A percentile compares a stretch with the other conserved stretches of the same genome.
Evolutionary conservation across 495 filamentous ascomycete genomes (phyloP).

Genomic region (Podospora anserina): DNA sequence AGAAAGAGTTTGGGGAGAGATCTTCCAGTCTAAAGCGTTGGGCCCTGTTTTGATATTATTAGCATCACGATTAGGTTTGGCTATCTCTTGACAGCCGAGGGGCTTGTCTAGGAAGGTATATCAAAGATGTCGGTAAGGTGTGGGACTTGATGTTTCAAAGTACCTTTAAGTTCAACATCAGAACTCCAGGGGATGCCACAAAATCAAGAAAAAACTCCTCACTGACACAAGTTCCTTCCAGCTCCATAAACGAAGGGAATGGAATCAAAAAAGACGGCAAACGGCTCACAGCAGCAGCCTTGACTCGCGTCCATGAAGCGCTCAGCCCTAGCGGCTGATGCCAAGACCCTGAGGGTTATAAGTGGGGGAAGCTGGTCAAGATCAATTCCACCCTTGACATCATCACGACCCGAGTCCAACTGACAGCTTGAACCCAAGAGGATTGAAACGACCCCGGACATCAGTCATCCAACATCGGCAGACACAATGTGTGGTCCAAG

Average conservation of each 20-base stretch:
- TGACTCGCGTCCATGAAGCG: neutral
- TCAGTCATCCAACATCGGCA: constrained; percentile 3
- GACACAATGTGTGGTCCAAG: constrained; percentile 17
- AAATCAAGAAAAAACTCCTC: too few relatives aligned
- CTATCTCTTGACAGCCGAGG: neutral
- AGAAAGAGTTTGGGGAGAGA: neutral
- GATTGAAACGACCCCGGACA: too few relatives aligned
- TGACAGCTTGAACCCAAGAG: neutral
- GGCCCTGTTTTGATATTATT: neutral
- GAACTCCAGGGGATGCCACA: too few relatives aligned
- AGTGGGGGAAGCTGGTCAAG: neutral
- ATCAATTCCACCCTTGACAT: neutral
- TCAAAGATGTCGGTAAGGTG: neutral
- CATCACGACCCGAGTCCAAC: neutral
- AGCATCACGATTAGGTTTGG: neutral
- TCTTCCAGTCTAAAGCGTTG: neutral
- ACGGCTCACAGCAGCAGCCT: neutral
- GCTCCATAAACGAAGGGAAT: neutral
- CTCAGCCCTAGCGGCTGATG: neutral
- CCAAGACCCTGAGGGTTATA: neutral
- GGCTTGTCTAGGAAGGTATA: neutral
- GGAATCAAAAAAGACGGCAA: neutral
- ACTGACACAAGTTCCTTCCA: neutral
- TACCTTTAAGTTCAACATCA: too few relatives aligned
- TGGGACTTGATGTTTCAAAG: neutral